A percentile compares a stretch with the other conserved stretches of the same genome.
Evolutionary conservation across 495 filamentous ascomycete species (phyloP).

Genomic region (Penicillium daleae): DNA sequence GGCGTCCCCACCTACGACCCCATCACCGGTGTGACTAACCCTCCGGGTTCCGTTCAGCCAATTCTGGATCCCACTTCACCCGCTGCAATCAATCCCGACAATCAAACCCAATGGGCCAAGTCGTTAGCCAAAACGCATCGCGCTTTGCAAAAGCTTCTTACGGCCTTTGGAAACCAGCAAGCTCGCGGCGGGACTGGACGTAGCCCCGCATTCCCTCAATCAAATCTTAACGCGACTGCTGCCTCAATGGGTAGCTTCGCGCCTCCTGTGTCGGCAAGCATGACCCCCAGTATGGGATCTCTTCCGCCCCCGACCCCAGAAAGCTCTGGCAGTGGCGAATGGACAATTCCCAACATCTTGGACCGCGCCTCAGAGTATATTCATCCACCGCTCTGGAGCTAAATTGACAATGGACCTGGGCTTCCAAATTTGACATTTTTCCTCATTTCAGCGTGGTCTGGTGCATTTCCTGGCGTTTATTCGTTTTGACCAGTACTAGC

Average conservation of each 20-base stretch:
- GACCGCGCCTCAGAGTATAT: constrained; percentile 54
- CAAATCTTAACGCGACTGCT: constrained; percentile 15
- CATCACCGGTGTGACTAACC: constrained; percentile 37
- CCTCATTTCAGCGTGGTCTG: constrained; percentile 19
- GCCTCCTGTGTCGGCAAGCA: constrained; percentile 28
- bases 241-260: constrained; percentile 20
- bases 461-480: constrained; percentile 17
- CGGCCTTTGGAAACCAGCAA: constrained; percentile 40
- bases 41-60: constrained; percentile 28
- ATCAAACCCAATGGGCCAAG: constrained; percentile 53
- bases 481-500: background rate
- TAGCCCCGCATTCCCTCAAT: constrained; percentile 17
- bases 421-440: constrained; percentile 1
- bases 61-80: constrained; percentile 33
- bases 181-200: constrained; percentile 12
- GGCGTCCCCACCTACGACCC: constrained; percentile 32
- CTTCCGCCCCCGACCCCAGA: constrained; percentile 52
- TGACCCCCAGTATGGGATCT: constrained; percentile 45
- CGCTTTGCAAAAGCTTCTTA: constrained; percentile 50
- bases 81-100: constrained; percentile 34
- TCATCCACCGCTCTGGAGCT: constrained; percentile 52
- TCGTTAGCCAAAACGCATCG: constrained; percentile 51
- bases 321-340: constrained; percentile 53
- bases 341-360: constrained; percentile 49
- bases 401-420: background rate